A percentile compares a stretch with the other conserved stretches of the same genome.
Conservation (phyloP, 768 basidiomycete species). For the Lepiota brunneoincarnata region DNA sequence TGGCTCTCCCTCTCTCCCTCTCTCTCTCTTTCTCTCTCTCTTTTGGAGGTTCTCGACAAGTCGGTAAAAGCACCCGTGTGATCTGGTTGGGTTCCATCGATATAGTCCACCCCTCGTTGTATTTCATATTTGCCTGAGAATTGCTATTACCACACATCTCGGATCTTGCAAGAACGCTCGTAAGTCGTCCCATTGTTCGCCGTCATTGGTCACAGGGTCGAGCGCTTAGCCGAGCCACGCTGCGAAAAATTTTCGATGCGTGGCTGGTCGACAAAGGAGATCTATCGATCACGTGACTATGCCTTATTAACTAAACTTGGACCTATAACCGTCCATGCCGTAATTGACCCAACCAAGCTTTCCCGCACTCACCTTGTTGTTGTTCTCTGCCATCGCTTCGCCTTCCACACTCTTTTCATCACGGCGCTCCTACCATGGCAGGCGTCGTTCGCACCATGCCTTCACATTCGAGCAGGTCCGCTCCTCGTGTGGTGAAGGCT, state of each 20-base stretch:
- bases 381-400: conserved; percentile 10
- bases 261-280: neutral
- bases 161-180: too few species aligned
- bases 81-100: conserved; percentile 15
- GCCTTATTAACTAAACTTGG: conserved; percentile 24
- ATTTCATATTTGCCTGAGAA: conserved; percentile 14
- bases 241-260: conserved; percentile 1
- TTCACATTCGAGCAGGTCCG: conserved; percentile 7
- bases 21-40: neutral
- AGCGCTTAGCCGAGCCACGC: neutral
- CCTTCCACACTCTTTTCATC: conserved; percentile 4
- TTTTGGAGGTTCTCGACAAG: conserved; percentile 11
- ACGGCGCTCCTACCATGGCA: conserved; percentile 8
- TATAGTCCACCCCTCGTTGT: conserved; percentile 10
- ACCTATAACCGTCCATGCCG: conserved; percentile 24
- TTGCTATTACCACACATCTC: too few species aligned
- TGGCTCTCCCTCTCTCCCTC: neutral
- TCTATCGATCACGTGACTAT: neutral
- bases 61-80: conserved; percentile 9
- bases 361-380: conserved; percentile 12
- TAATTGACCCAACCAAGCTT: conserved; percentile 11
- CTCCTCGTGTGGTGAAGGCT: conserved; percentile 25
- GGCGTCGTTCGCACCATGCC: conserved; percentile 13
- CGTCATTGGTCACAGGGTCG: conserved; percentile 7
- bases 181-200: conserved; percentile 6